Evolutionary conservation across 345 rosid species (phyloP).

Genomic region (Erodium maritimum): DNA sequence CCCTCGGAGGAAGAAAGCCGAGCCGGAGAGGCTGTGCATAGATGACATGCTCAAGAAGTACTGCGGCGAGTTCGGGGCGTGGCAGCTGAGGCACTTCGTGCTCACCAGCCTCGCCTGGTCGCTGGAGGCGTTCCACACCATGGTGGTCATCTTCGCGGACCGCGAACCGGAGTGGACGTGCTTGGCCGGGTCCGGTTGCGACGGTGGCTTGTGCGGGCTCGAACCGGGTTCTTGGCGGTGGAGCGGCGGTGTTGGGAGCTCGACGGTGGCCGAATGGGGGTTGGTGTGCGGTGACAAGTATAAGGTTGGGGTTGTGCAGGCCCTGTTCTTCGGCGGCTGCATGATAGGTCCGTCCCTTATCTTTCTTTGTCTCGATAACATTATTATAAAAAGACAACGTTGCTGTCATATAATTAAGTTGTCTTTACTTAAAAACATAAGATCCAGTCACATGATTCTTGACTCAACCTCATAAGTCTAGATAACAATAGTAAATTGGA

Average conservation of each 20-base stretch:
- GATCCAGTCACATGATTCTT: too few relatives aligned
- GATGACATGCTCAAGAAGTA: constrained; percentile 66
- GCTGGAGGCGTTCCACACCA: constrained; percentile 80
- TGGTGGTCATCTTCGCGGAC: constrained; percentile 94
- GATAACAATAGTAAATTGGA: too few relatives aligned
- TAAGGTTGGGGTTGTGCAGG: constrained; percentile 80
- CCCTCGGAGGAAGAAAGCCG: constrained; percentile 10
- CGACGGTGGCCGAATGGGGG: constrained; percentile 85
- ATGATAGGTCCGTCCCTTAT: constrained; percentile 55
- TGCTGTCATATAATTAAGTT: too few relatives aligned
- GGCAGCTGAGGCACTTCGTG: constrained; percentile 84
- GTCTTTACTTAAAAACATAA: too few relatives aligned
- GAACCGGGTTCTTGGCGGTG: constrained; percentile 69
- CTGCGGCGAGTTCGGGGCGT: constrained; percentile 84
- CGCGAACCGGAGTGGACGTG: constrained; percentile 56
- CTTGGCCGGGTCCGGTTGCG: constrained; percentile 26
- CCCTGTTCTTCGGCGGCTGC: constrained; percentile 78
- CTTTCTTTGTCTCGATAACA: neutral
- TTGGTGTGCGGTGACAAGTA: constrained; percentile 65
- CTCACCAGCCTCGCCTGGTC: constrained; percentile 83
- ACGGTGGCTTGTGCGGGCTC: constrained; percentile 29
- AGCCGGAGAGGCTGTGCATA: constrained; percentile 37
- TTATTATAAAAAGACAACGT: too few relatives aligned
- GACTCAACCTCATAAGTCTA: too few relatives aligned
- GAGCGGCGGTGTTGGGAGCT: constrained; percentile 46